Conservation (phyloP, 2,329 filamentous ascomycete genomes). For the Elsinoe fawcettii region DNA sequence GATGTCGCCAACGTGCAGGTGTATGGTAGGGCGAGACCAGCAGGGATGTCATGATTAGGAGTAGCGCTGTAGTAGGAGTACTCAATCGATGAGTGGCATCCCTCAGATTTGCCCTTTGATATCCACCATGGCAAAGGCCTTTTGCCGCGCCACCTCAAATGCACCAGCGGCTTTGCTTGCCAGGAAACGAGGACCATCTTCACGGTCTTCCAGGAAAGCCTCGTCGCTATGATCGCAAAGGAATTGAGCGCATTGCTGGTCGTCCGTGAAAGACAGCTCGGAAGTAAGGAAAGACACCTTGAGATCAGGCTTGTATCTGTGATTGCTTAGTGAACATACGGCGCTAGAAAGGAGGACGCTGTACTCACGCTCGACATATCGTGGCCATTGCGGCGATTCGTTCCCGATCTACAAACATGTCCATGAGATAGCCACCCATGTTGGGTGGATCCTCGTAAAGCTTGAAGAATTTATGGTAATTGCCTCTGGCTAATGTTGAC, state of each 20-base stretch:
- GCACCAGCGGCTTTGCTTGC: constrained; percentile 62
- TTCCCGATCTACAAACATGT: constrained; percentile 96
- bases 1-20: too few species aligned
- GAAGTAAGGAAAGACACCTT: constrained; percentile 87
- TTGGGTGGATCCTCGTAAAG: constrained; percentile 90
- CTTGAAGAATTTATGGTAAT: constrained; percentile 97
- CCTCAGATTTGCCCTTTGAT: constrained; percentile 91
- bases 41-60: too few species aligned
- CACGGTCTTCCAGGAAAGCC: constrained; percentile 67
- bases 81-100: neutral
- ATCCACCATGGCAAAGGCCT: constrained; percentile 80
- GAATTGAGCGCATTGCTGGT: constrained; percentile 68
- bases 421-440: constrained; percentile 97
- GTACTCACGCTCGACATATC: constrained; percentile 90
- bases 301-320: constrained; percentile 85
- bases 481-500: constrained; percentile 83
- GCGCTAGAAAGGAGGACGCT: neutral
- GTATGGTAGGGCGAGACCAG: too few species aligned
- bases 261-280: constrained; percentile 88
- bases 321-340: neutral
- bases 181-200: constrained; percentile 58
- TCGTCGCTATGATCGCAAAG: constrained; percentile 73
- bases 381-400: constrained; percentile 81
- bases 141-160: constrained; percentile 65
- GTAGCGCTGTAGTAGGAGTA: too few species aligned